Base-by-base conservation (phyloP, 345 rosid species). In the Salix udensis region DNA sequence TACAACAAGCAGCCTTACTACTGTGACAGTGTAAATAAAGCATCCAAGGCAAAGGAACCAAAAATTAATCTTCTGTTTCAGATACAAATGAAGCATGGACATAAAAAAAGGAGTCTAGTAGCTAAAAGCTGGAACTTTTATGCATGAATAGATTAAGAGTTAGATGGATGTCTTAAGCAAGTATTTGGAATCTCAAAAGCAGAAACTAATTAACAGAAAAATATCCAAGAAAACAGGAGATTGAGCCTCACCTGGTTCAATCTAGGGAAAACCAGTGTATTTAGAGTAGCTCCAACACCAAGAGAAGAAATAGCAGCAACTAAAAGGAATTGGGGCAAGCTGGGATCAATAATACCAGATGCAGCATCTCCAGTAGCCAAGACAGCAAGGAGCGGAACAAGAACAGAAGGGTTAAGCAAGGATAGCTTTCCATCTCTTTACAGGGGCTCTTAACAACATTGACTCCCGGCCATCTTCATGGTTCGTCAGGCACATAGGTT, bases 291-390 rank as follows among this genome's bases (percentile, higher is more conserved):
- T 77, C 96, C 97, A 42, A 84, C 82, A 58, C 92, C 89, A 65
- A 96, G 82, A 73, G 94, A 91, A 71, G 94, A 88, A 78, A 91
- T 74, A 68, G 87, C 91, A 71, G 89, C 96, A 76, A 87, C 86
- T 79, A 96, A 85, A 84, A 96, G 91, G 75, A 93, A 74, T 82
- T 88, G 94, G 72, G 98, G 98, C 85, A 96, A 84, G 85, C 88
- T 85, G 76, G 99, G 97, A 86, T 91, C 92, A 78, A 96, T 86
- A 16, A 91, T 72, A 78, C 92, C 89, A 40, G 98, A 88, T 79
- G 93, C 97, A 86, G 91, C 98, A 83, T 96, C 98, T 77, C 98
- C 99, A 70, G 92, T 82, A 74, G 93, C 96, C 74, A 96, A 83
- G 80, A 92, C 79, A 76, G 90, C 93, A 78, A 92, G 85, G 52